Evolutionary conservation across 306 rosid genomes (phyloP).

Genomic region (Lupinus albus): DNA sequence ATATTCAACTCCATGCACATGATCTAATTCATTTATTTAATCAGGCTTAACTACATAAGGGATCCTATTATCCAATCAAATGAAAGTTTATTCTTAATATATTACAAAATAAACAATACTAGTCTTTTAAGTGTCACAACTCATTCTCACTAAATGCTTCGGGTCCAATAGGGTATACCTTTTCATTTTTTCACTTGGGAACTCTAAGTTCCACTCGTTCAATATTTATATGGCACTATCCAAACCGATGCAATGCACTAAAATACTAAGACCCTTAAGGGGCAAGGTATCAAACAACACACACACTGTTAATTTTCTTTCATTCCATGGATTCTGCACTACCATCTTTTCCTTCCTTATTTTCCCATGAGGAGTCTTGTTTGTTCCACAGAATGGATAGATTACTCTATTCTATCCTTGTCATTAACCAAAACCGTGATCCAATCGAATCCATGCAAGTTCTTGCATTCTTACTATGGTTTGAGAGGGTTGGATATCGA

Average conservation of each 20-base stretch:
- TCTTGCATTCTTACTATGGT: slow-evolving; percentile 71
- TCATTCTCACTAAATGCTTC: too few relatives aligned
- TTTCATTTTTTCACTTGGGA: neutral
- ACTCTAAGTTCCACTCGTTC: neutral
- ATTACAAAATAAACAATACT: too few relatives aligned
- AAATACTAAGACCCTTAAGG: too few relatives aligned
- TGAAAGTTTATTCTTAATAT: too few relatives aligned
- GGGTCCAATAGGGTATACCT: neutral
- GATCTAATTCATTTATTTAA: too few relatives aligned
- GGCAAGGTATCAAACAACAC: too few relatives aligned
- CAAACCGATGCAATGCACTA: slow-evolving; percentile 7
- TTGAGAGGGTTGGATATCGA: slow-evolving; percentile 58
- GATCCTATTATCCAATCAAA: too few relatives aligned
- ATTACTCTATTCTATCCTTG: slow-evolving; percentile 55
- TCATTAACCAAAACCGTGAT: slow-evolving; percentile 48
- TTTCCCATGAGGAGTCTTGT: slow-evolving; percentile 54
- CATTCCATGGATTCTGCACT: slow-evolving; percentile 3
- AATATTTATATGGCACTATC: neutral
- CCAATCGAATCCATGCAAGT: slow-evolving; percentile 66
- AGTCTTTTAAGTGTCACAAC: too few relatives aligned
- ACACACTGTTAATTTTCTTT: too few relatives aligned
- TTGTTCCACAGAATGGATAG: slow-evolving; percentile 63
- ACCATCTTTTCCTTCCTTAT: neutral
- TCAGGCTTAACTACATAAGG: too few relatives aligned
- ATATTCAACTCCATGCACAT: too few relatives aligned